These are phyloP conservation scores for Neurospora sublineolata DNA, from an alignment of 495 filamentous ascomycete species.

Conservation along the genomic window DNA sequence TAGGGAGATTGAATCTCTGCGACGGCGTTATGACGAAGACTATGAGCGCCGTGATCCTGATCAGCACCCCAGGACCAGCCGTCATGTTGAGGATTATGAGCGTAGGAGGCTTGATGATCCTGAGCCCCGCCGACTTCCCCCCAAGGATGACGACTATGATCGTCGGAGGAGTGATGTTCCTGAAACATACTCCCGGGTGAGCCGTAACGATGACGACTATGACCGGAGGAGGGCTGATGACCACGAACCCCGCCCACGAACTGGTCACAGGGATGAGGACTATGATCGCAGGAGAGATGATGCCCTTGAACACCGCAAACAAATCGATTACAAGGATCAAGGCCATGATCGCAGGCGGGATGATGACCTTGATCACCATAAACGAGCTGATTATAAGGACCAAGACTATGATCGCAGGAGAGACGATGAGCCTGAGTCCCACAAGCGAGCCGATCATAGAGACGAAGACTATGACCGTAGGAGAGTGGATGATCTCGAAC, in stretches of 20 bases:
- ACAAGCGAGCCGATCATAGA: neutral
- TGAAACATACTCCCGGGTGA: neutral
- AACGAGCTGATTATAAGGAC: neutral
- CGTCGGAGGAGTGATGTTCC: neutral
- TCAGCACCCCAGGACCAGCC: neutral
- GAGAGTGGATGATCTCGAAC: conserved; percentile 11
- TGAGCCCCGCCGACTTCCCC: neutral
- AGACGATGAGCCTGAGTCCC: neutral
- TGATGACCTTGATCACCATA: conserved; percentile 2
- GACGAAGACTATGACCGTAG: conserved; percentile 14
- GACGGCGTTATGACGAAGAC: neutral
- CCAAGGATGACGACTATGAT: neutral
- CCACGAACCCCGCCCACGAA: neutral
- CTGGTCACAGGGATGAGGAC: conserved; percentile 11
- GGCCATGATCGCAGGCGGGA: conserved; percentile 1
- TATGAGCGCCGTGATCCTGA: neutral
- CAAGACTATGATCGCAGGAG: conserved; percentile 1
- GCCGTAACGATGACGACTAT: conserved; percentile 7
- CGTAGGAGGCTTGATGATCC: neutral
- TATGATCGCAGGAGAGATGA: conserved; percentile 6
- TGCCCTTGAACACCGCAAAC: conserved; percentile 5
- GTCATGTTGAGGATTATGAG: neutral
- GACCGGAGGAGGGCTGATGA: conserved; percentile 14
- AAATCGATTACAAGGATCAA: neutral
- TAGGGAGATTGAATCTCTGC: neutral